Evolutionary conservation across 257 asterid genomes (phyloP), one percentile per base, ranked within the genome.

Genomic region (Datura wrightii): DNA sequence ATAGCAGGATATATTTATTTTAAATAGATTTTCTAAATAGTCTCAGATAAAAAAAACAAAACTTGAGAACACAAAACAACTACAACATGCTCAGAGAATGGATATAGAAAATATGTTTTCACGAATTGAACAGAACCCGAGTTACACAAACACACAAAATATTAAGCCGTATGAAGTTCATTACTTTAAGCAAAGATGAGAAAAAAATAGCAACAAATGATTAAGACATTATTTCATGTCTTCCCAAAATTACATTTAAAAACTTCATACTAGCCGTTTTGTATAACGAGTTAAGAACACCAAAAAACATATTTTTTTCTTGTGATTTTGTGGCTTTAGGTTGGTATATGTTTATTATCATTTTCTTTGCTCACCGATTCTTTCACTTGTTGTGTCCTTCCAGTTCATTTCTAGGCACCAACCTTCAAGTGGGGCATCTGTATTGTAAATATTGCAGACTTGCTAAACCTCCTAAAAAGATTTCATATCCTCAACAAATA

Each of bases 391-490:
- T 19, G 53, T 79, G 41, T 15, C 84, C 83, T 48, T 85, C 54
- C 80, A 92, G 97, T 91, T 89, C 94, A 93, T 90, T 93, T 93
- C 88, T 91, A 93, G 97, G 97, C 97, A 46, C 97, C 97, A 48
- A 93, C 97, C 70, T 93, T 92, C 88, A 93, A 93, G 90, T 93
- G 97, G 97, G 95, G 97, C 85, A 93, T 93, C 85, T 92, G 93
- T 88, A 92, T 93, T 59, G 97, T 95, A 83, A 93, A 93, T 87
- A 78, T 93, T 84, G 95, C 92, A 0, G 97, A 93, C 89, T 91
- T 89, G 34, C 44, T 53, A 93, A 93, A 82, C 97, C 97, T 70
- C 93, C 97, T 0, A 94, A 93, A 92, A 90, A 92, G 89, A 87
- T 93, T 88, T 93, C 97, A 31, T 91, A 86, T 54, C 95, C 95